phyloP scores from a whole-genome alignment of 371 early-diverging fungal genomes.

The Apophysomyces elegans region DNA sequence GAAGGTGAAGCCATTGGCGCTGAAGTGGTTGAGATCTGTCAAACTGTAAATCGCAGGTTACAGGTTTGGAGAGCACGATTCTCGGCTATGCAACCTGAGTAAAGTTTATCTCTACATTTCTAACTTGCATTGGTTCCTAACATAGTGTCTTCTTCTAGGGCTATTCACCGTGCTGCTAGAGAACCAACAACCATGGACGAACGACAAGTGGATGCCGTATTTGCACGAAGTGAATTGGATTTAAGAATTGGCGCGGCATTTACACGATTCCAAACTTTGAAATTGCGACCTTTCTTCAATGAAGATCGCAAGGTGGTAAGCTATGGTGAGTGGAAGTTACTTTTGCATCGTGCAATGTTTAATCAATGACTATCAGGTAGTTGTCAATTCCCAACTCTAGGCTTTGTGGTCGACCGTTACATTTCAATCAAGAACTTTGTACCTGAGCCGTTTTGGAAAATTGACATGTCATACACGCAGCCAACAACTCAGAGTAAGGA shows the following conservation, averaged over 20 bases:
- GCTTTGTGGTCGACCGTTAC: slow-evolving; percentile 98
- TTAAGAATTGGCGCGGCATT: slow-evolving; percentile 96
- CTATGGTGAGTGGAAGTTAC: slow-evolving; percentile 69
- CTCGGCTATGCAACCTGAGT: slow-evolving; percentile 77
- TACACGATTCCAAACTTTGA: slow-evolving; percentile 93
- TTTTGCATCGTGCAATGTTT: not conserved
- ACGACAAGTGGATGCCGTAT: slow-evolving; percentile 89
- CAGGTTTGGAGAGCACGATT: slow-evolving; percentile 79
- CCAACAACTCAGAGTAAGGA: not conserved
- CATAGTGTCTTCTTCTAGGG: slow-evolving; percentile 37
- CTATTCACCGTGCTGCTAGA: slow-evolving; percentile 84
- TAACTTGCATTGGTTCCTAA: too few relatives aligned
- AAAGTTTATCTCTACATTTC: slow-evolving; percentile 16
- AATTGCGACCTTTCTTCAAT: slow-evolving; percentile 55
- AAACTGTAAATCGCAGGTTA: slow-evolving; percentile 65
- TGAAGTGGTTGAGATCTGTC: slow-evolving; percentile 81
- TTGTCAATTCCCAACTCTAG: slow-evolving; percentile 99
- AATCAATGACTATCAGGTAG: slow-evolving; percentile 64
- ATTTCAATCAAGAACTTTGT: slow-evolving; percentile 81
- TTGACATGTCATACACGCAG: slow-evolving; percentile 68
- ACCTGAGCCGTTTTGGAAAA: slow-evolving; percentile 92
- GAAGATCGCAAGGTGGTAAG: slow-evolving; percentile 72
- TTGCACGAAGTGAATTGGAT: slow-evolving; percentile 94
- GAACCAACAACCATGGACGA: slow-evolving; percentile 74
- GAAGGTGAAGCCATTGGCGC: slow-evolving; percentile 99